phyloP scores from a whole-genome alignment of 169 alveolate species.

The Plasmodium sp. region DNA sequence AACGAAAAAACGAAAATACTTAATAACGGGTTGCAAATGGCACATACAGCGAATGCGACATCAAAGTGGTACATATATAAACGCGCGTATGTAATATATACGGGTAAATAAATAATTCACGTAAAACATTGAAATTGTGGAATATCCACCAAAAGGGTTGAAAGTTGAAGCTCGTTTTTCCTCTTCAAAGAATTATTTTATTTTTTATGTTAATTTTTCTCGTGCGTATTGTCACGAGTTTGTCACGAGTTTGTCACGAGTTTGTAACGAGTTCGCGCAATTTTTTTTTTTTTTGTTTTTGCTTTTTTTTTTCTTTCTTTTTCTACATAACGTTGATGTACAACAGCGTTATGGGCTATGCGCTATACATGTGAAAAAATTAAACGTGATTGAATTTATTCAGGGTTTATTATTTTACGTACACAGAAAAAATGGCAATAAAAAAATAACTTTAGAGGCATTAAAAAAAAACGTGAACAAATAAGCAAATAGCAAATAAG shows the following conservation, averaged over 20 bases:
- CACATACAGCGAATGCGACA: neutral
- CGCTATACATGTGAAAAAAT: neutral
- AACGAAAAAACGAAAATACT: neutral
- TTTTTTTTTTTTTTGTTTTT: too few relatives aligned
- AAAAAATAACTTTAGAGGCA: neutral
- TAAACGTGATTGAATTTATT: too few relatives aligned
- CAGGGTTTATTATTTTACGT: neutral
- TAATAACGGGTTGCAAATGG: neutral
- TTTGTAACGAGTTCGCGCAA: neutral
- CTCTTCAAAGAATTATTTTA: neutral
- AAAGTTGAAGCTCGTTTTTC: neutral
- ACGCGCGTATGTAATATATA: neutral
- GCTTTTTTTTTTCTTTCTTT: neutral
- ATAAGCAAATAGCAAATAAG: neutral
- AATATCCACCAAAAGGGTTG: neutral
- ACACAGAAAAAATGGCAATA: neutral
- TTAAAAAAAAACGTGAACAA: neutral
- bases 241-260: too few relatives aligned
- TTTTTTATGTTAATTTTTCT: neutral
- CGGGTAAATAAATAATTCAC: neutral
- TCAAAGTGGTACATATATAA: neutral
- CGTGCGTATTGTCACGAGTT: neutral
- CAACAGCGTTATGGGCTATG: neutral
- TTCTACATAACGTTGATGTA: neutral
- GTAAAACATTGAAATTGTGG: neutral